phyloP scores from a whole-genome alignment of 108 stramenopile species.

The Cyclotella sp. region DNA sequence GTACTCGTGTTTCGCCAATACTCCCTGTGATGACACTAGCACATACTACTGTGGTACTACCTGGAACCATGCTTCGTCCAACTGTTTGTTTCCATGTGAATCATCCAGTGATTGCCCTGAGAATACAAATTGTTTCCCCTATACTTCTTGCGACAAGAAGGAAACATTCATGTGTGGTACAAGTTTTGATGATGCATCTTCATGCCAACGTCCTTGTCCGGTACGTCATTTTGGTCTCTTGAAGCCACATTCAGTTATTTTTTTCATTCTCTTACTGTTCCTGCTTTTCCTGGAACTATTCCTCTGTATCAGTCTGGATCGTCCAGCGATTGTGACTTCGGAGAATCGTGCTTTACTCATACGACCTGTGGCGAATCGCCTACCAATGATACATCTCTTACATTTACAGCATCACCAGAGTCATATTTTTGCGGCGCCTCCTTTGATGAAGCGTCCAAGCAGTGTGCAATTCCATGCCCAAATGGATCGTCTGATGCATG shows the following conservation, averaged over 20 bases:
- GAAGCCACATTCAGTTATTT: neutral
- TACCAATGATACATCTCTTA: neutral
- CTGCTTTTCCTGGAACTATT: neutral
- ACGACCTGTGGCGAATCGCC: slow-evolving; percentile 28
- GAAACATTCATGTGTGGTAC: slow-evolving; percentile 56
- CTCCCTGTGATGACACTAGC: slow-evolving; percentile 47
- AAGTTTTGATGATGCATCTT: slow-evolving; percentile 53
- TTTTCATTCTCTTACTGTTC: neutral
- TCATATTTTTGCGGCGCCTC: slow-evolving; percentile 77
- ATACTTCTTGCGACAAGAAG: slow-evolving; percentile 45
- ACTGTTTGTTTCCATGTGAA: slow-evolving; percentile 73
- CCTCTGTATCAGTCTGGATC: slow-evolving; percentile 12
- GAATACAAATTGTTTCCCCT: slow-evolving; percentile 49
- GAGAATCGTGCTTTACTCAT: slow-evolving; percentile 47
- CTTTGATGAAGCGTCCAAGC: slow-evolving; percentile 73
- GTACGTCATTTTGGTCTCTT: neutral
- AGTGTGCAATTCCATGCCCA: slow-evolving; percentile 70
- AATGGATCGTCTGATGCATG: slow-evolving; percentile 37
- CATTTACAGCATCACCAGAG: slow-evolving; percentile 6
- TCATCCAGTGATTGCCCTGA: slow-evolving; percentile 70
- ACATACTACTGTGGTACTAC: slow-evolving; percentile 81
- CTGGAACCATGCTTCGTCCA: slow-evolving; percentile 81
- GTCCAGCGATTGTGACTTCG: slow-evolving; percentile 35
- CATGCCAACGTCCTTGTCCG: slow-evolving; percentile 41
- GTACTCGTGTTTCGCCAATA: slow-evolving; percentile 50